Evolutionary conservation across 2,329 filamentous ascomycete genomes (phyloP).

Genomic region (Aspergillus oerlinghausenensis): DNA sequence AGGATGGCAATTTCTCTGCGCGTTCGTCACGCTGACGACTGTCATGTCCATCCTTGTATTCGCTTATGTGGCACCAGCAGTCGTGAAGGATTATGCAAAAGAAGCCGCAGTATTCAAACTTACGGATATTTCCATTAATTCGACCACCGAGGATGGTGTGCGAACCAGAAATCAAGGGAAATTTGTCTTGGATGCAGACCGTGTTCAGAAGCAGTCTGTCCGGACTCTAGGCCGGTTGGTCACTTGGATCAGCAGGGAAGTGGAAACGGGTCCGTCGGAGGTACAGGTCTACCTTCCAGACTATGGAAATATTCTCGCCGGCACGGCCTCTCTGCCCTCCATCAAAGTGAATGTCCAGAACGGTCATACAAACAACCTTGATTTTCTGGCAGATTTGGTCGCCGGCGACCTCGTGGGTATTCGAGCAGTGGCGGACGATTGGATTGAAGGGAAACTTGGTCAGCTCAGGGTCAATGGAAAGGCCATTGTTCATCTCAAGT

Average conservation of each 20-base stretch:
- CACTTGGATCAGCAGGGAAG: constrained; percentile 73
- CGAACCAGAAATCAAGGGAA: constrained; percentile 75
- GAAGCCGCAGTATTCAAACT: constrained; percentile 77
- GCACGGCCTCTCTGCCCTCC: constrained; percentile 69
- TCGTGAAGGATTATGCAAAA: constrained; percentile 80
- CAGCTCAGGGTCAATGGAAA: constrained; percentile 68
- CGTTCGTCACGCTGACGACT: constrained; percentile 55
- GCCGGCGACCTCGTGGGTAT: constrained; percentile 75
- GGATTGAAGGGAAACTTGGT: constrained; percentile 73
- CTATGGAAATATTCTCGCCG: constrained; percentile 71
- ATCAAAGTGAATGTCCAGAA: constrained; percentile 73
- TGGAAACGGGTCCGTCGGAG: constrained; percentile 68
- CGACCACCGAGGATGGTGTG: constrained; percentile 73
- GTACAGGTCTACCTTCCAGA: constrained; percentile 78
- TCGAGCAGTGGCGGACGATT: constrained; percentile 78
- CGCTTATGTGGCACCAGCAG: constrained; percentile 75
- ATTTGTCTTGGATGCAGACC: constrained; percentile 72
- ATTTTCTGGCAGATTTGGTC: constrained; percentile 71
- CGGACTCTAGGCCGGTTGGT: constrained; percentile 71
- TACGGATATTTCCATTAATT: constrained; percentile 77
- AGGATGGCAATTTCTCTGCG: constrained; percentile 74
- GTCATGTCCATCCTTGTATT: constrained; percentile 67
- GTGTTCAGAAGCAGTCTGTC: constrained; percentile 66
- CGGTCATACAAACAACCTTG: constrained; percentile 69
- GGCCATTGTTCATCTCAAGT: constrained; percentile 68